Evolutionary conservation across 257 asterid species (phyloP), one percentile per base, ranked within the genome.

Genomic region (Rehmannia glutinosa): DNA sequence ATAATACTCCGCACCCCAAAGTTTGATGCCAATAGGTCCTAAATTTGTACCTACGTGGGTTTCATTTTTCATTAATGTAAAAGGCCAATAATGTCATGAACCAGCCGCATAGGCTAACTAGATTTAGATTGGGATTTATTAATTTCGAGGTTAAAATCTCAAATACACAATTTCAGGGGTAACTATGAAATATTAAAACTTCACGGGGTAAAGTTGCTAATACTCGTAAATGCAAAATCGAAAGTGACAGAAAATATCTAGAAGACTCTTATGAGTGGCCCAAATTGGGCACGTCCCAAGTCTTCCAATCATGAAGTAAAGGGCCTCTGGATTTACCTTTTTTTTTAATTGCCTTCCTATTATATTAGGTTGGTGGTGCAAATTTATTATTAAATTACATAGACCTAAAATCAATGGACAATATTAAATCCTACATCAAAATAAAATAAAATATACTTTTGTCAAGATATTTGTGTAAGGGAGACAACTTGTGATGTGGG

Each of bases 201-300:
- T 72, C 5, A 21, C 15, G 77, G 36, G 52, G 8, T 8, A 38
- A 20, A 74, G 38, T n/a, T 66, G 78, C 8, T 1, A 62, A 33
- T 51, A 54, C 2, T 30, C 17, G 61, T n/a, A 24, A 41, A 46
- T 46, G 64, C 8, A 41, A 32, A 51, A 59, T 15, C 12, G 71
- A 74, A 55, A 59, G 66, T 62, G 78, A 59, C 67, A 53, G 9
- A 82, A 84, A 88, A 86, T 86, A 86, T 86, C 90, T 81, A 3
- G 21, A 36, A 45, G 62, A n/a, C 25, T 65, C 39, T 13, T 21
- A 66, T 74, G 81, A 78, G 62, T 76, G 98, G 96, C 74, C 73
- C 73, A 67, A 83, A 91, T 54, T 80, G 38, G 86, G 87, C 94
- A 82, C 82, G 83, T 81, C 66, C 71, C 39, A 33, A 16, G 32